phyloP scores from a whole-genome alignment of 2,329 filamentous ascomycete genomes.

The Pyrenophora tritici-repentis region DNA sequence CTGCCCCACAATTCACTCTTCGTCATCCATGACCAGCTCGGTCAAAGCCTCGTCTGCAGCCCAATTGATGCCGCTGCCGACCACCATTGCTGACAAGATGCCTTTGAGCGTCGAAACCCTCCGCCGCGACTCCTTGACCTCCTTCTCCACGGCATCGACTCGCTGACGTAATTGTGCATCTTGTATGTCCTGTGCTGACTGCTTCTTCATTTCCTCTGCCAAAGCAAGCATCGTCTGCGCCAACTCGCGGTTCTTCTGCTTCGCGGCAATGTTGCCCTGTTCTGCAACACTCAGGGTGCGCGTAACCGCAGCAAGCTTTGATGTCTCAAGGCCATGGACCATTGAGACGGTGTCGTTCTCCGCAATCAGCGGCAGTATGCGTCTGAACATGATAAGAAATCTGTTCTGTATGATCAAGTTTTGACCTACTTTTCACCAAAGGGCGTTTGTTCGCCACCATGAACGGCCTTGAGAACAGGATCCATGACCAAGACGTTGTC shows the following conservation, averaged over 20 bases:
- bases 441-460: conserved; percentile 67
- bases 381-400: conserved; percentile 52
- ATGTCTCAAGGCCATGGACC: conserved; percentile 64
- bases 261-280: conserved; percentile 61
- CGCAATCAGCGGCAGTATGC: conserved; percentile 68
- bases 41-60: conserved; percentile 68
- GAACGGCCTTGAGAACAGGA: conserved; percentile 77
- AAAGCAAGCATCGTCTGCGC: conserved; percentile 67
- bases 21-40: conserved; percentile 73
- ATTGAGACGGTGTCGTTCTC: conserved; percentile 71
- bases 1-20: conserved; percentile 43
- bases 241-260: conserved; percentile 65
- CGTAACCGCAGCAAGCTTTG: conserved; percentile 57
- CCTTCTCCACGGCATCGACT: conserved; percentile 62
- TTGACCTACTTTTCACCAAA: conserved; percentile 68
- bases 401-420: not conserved
- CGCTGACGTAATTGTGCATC: conserved; percentile 60
- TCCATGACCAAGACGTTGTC: conserved; percentile 73
- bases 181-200: conserved; percentile 60
- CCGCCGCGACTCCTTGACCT: conserved; percentile 66
- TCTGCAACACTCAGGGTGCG: conserved; percentile 62
- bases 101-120: conserved; percentile 78
- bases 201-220: conserved; percentile 59
- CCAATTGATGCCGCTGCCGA: conserved; percentile 84
- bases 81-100: conserved; percentile 76